Base-by-base conservation (phyloP, 495 filamentous ascomycete genomes). In the Oleoguttula mirabilis region DNA sequence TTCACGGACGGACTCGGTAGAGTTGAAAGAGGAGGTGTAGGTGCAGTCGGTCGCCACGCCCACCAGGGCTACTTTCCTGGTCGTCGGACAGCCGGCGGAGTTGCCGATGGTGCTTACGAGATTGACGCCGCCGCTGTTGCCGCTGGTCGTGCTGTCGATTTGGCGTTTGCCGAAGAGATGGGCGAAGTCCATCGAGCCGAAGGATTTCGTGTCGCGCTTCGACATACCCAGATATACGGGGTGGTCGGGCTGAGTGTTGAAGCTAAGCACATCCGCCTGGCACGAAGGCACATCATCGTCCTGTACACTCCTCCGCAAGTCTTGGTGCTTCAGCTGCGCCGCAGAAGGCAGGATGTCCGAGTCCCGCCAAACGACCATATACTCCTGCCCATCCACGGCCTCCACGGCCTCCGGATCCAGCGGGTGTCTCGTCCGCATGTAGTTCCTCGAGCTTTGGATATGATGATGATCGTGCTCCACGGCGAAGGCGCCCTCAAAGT, bases 41-140 rank as follows among this genome's bases (percentile, higher is more conserved):
- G 73, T 77, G 66, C 90, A 98, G 59, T 98, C 90, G 0, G 86
- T 90, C 4, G 87, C 87, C 15, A 98, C 79, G 10, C 90, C 90
- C 17, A 98, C 77, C 45, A 96, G 63, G 5, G 92, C 90, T 23
- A 98, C 84, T 60, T 82, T 86, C 42, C 84, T 76, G 4, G 84
- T 88, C 5, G 69, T 77, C 32, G 92, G 92, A 56, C 90, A 98
- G 34, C 90, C 90, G 10, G 61, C 57, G 0, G 79, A 82, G 33
- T 72, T 75, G 21, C 88, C 90, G 54, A 98, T 94, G n/a, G 73
- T 84, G 20, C 62, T 70, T 22, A 68, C 70, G 45, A 95, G 63
- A 52, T 95, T 94, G 40, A 92, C 84, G 47, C 83, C 82, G 20
- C 78, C 88, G 35, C 76, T 75, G 55, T 86, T 93, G 30, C 86